Evolutionary conservation across 23 red algal species (phyloP), one percentile per base, ranked within the genome.

Genomic region (Chondrus crispus): DNA sequence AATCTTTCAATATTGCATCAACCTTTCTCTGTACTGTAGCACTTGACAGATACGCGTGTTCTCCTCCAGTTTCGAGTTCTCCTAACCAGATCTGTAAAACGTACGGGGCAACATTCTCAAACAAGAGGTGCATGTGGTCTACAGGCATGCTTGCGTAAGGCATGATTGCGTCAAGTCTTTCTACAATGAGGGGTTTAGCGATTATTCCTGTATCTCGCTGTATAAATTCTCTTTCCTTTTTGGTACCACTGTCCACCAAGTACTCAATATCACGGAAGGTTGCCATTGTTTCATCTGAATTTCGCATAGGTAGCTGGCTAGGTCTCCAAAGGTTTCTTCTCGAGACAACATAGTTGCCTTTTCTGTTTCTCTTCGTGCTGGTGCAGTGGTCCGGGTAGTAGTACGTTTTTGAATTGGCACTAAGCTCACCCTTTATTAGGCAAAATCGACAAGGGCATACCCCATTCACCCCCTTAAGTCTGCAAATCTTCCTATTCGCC

Each of bases 81-180:
- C 58, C 41, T 44, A 53, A 60, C 81, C 58, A 69, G 9, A 82
- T 52, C 10, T 11, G 3, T 29, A 82, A 28, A 32, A 68, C 33
- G 62, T 85, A 41, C n/a, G 53, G 53, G 26, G 2, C 54, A 69
- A 63, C 32, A 29, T 85, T 85, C 33, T 82, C 81, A 46, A 85
- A 85, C 29, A 85, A 44, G 2, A 85, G 41, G 60, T 85, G 81
- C 81, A 85, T 85, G 2, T 68, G 29, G 32, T 85, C 81, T 26
- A 85, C 68, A 39, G 81, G 81, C 14, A 85, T 63, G 16, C 58
- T 64, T 32, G 35, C 16, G 58, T 30, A 64, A 30, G 58, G 58
- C 26, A 64, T 9, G 26, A 64, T 64, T 16, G 14, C 5, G 6
- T 5, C 24, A 32, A 64, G 35, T n/a, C 58, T n/a, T 64, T 64